A percentile compares a stretch with the other conserved stretches of the same genome.
These are phyloP conservation scores for Elsinoe ampelina DNA, from an alignment of 2,329 filamentous ascomycete species.

Conservation along the genomic window DNA sequence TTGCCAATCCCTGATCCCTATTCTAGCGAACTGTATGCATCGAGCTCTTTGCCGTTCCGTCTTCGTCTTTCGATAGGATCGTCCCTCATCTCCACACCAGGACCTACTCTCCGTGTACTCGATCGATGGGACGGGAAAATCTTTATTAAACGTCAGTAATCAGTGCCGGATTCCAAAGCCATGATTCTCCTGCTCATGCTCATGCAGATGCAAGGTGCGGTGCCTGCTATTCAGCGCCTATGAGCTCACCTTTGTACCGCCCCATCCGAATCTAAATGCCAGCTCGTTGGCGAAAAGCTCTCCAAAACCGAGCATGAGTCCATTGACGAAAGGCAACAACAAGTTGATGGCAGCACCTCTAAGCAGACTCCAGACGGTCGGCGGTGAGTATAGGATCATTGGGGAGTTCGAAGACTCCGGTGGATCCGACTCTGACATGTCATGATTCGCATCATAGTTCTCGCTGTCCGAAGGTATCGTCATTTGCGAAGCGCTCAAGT, in stretches of 20 bases:
- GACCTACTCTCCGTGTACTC: slow-evolving; percentile 58
- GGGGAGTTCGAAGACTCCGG: slow-evolving; percentile 55
- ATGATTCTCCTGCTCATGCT: too few relatives aligned
- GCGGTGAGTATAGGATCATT: slow-evolving; percentile 78
- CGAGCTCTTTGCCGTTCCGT: slow-evolving; percentile 45
- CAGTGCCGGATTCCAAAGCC: neutral
- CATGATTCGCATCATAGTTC: slow-evolving; percentile 58
- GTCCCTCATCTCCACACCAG: slow-evolving; percentile 72
- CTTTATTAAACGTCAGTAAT: slow-evolving; percentile 27
- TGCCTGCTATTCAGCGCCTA: neutral
- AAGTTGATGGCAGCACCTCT: slow-evolving; percentile 91
- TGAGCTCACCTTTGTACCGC: slow-evolving; percentile 73
- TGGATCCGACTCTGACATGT: slow-evolving; percentile 52
- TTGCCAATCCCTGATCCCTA: slow-evolving; percentile 26
- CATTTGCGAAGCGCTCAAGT: slow-evolving; percentile 62
- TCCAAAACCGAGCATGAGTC: slow-evolving; percentile 95
- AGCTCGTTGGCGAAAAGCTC: slow-evolving; percentile 95
- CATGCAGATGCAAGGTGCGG: too few relatives aligned
- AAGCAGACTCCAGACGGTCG: slow-evolving; percentile 75
- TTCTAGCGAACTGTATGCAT: slow-evolving; percentile 61
- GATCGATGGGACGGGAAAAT: slow-evolving; percentile 53
- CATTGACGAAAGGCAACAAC: slow-evolving; percentile 91
- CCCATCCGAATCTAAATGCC: slow-evolving; percentile 88
- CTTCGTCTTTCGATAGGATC: slow-evolving; percentile 49
- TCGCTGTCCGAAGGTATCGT: slow-evolving; percentile 78